Evolutionary conservation across 2,329 filamentous ascomycete genomes (phyloP).

Genomic region (Colletotrichum acutatum): DNA sequence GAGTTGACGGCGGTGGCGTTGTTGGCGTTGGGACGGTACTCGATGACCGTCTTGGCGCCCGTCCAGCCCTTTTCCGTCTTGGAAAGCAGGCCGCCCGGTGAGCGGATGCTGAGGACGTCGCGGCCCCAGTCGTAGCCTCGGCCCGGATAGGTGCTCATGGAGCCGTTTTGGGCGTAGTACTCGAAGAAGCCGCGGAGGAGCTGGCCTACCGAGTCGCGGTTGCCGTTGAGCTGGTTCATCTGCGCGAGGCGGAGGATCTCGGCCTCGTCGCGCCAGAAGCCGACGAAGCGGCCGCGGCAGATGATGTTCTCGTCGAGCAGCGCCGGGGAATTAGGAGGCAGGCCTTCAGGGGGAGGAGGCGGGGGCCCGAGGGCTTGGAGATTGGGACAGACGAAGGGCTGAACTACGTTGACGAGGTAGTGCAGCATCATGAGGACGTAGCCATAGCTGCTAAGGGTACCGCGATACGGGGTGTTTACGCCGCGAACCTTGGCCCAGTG

Average conservation of each 20-base stretch:
- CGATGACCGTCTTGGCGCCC: constrained; percentile 74
- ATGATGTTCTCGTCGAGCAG: constrained; percentile 53
- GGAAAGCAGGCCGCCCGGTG: constrained; percentile 73
- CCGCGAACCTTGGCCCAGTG: constrained; percentile 87
- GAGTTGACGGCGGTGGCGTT: not conserved
- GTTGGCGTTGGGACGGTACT: constrained; percentile 29
- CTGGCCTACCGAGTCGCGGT: constrained; percentile 75
- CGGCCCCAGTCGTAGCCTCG: constrained; percentile 83
- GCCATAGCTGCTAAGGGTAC: constrained; percentile 89
- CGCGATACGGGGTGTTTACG: constrained; percentile 88
- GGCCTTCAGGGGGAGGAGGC: constrained; percentile 48
- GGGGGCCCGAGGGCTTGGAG: constrained; percentile 71
- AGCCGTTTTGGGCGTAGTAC: constrained; percentile 77
- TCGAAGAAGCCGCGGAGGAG: constrained; percentile 88
- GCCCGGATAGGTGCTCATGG: constrained; percentile 59
- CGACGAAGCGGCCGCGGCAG: constrained; percentile 75
- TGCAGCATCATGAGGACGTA: constrained; percentile 94
- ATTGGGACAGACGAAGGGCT: constrained; percentile 86
- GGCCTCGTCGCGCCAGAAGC: constrained; percentile 81
- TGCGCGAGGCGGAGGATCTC: constrained; percentile 72
- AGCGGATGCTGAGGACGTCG: constrained; percentile 83
- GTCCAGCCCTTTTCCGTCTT: constrained; percentile 90
- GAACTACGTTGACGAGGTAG: constrained; percentile 84
- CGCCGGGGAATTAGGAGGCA: constrained; percentile 38
- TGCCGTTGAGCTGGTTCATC: constrained; percentile 71